phyloP scores from a whole-genome alignment of 306 rosid species.

The Alnus rubra region DNA sequence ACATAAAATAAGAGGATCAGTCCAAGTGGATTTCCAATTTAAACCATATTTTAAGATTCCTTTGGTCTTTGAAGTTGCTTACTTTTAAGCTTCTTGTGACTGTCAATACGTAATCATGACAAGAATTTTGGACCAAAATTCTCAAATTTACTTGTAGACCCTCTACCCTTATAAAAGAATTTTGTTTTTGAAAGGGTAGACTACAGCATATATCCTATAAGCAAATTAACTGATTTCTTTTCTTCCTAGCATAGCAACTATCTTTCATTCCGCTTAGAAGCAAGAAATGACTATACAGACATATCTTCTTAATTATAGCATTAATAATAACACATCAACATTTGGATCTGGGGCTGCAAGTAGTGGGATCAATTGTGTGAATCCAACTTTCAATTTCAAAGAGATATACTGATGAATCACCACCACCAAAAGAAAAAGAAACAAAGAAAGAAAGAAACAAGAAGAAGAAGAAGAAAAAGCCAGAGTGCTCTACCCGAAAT shows the following conservation, averaged over 20 bases:
- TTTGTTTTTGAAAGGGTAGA: not conserved
- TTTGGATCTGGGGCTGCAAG: not conserved
- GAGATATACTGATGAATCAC: not conserved
- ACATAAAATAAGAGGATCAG: not conserved
- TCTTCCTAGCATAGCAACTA: not conserved
- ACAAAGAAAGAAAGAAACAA: not conserved
- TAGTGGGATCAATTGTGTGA: not conserved
- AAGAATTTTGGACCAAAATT: not conserved
- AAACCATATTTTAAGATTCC: not conserved
- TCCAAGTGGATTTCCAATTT: not conserved
- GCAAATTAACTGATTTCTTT: not conserved
- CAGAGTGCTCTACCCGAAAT: conserved; percentile 6
- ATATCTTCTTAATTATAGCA: not conserved
- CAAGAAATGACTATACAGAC: not conserved
- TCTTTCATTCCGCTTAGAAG: not conserved
- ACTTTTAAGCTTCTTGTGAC: not conserved
- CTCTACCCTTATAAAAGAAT: not conserved
- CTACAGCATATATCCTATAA: not conserved
- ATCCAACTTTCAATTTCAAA: not conserved
- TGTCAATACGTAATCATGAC: not conserved
- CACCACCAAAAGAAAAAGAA: not conserved
- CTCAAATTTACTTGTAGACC: not conserved
- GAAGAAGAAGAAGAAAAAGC: not conserved
- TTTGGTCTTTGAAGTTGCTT: not conserved
- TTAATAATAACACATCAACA: not conserved